Conservation (phyloP, 73 alveolate genomes). For the Uronychia setigera region DNA sequence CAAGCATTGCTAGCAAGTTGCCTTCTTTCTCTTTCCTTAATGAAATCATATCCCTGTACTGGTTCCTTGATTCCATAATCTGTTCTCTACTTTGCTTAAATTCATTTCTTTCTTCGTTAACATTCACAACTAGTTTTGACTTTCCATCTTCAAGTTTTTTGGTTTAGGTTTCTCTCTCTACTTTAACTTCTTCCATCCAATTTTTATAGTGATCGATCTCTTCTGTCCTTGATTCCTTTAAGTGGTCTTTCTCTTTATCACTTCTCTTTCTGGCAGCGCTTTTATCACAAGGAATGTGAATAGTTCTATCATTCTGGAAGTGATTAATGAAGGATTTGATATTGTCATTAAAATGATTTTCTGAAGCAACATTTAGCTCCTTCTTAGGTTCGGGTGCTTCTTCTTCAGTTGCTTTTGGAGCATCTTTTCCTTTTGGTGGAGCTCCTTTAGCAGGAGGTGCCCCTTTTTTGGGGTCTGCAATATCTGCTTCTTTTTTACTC, state of each 20-base stretch:
- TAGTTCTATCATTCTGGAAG: constrained; percentile 56
- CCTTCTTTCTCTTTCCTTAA: constrained; percentile 61
- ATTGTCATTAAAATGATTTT: constrained; percentile 58
- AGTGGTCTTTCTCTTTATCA: constrained; percentile 35
- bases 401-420: constrained; percentile 25
- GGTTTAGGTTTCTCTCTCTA: constrained; percentile 22
- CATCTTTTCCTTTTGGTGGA: constrained; percentile 5
- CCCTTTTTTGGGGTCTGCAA: constrained; percentile 72
- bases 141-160: constrained; percentile 38
- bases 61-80: constrained; percentile 44
- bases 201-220: constrained; percentile 41
- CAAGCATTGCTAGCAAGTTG: constrained; percentile 39
- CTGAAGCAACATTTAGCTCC: constrained; percentile 44
- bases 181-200: constrained; percentile 22
- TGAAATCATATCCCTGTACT: constrained; percentile 61
- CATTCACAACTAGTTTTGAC: background rate
- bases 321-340: constrained; percentile 58
- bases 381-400: constrained; percentile 18
- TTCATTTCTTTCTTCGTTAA: background rate
- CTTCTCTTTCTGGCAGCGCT: constrained; percentile 52
- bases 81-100: constrained; percentile 20
- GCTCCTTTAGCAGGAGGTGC: constrained; percentile 48
- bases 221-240: constrained; percentile 26
- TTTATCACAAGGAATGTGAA: constrained; percentile 49
- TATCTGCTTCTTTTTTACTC: constrained; percentile 69